phyloP scores from a whole-genome alignment of 208 protist genomes.

The Angomonas ambiguus region DNA sequence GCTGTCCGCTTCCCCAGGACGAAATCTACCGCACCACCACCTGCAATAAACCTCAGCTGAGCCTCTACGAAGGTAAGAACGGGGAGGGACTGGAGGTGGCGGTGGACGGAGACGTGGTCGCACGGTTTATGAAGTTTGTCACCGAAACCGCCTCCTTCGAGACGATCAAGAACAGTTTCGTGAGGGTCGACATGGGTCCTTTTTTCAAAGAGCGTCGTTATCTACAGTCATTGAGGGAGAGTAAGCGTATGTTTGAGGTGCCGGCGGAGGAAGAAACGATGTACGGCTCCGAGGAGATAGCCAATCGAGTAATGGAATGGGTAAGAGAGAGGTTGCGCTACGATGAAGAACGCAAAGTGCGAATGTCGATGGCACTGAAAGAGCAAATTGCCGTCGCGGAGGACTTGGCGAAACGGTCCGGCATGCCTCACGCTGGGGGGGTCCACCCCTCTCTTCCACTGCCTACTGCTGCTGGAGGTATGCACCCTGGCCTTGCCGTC shows the following conservation, averaged over 20 bases:
- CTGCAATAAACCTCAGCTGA: slow-evolving; percentile 23
- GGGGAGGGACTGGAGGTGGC: slow-evolving; percentile 63
- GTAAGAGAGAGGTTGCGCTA: slow-evolving; percentile 26
- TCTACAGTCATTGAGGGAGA: slow-evolving; percentile 20
- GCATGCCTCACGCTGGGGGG: not conserved
- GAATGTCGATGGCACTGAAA: slow-evolving; percentile 15
- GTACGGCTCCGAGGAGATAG: slow-evolving; percentile 43
- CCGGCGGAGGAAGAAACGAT: slow-evolving; percentile 68
- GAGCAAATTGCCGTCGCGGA: slow-evolving; percentile 6
- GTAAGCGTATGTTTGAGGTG: slow-evolving; percentile 24
- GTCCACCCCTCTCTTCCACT: not conserved
- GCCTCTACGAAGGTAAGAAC: slow-evolving; percentile 32
- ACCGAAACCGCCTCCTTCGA: slow-evolving; percentile 66
- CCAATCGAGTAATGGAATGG: slow-evolving; percentile 47
- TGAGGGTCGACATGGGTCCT: slow-evolving; percentile 71
- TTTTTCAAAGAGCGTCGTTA: slow-evolving; percentile 75
- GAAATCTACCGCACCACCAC: slow-evolving; percentile 48
- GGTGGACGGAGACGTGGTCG: slow-evolving; percentile 56
- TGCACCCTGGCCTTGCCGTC: too few species aligned
- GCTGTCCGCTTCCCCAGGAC: slow-evolving; percentile 32
- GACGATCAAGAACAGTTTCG: slow-evolving; percentile 57
- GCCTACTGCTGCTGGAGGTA: too few species aligned
- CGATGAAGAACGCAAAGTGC: slow-evolving; percentile 32
- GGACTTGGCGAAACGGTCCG: not conserved
- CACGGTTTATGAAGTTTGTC: slow-evolving; percentile 71